Evolutionary conservation across 1,284 basidiomycete genomes (phyloP).

Genomic region (Trichosporon sp.): DNA sequence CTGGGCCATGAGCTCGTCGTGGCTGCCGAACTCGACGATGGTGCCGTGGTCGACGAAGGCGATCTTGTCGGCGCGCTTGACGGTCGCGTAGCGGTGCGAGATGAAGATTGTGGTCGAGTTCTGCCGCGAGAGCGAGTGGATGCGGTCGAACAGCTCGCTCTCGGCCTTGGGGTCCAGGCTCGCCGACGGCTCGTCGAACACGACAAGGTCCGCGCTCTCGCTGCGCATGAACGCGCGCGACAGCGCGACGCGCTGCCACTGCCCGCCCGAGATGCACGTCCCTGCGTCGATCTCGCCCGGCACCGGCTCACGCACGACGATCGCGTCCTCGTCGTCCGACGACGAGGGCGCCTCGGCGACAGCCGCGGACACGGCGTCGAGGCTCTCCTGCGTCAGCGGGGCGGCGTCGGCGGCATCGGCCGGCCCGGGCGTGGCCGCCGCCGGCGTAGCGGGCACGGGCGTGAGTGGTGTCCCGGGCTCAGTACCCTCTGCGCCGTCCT

Average conservation of each 20-base stretch:
- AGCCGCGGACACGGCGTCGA: neutral
- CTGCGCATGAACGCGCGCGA: conserved; percentile 73
- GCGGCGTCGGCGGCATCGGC: neutral
- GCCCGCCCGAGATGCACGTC: conserved; percentile 24
- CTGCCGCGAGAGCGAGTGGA: conserved; percentile 40
- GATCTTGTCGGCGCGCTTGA: conserved; percentile 50
- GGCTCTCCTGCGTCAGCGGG: neutral
- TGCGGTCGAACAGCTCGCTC: conserved; percentile 62
- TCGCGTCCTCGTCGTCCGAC: neutral
- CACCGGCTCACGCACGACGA: neutral
- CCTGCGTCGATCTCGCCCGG: neutral
- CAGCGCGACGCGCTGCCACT: conserved; percentile 82
- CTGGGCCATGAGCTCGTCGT: conserved; percentile 62
- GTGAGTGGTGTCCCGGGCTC: neutral
- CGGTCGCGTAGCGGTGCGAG: conserved; percentile 62
- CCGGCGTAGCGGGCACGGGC: neutral
- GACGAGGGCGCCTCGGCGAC: neutral
- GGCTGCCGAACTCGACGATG: conserved; percentile 72
- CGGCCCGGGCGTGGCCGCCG: neutral
- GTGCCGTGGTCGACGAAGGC: conserved; percentile 51
- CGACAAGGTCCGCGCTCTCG: conserved; percentile 52
- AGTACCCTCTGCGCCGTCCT: neutral
- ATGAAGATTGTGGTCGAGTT: conserved; percentile 69
- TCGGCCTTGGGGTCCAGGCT: conserved; percentile 70
- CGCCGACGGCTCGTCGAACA: conserved; percentile 57